Evolutionary conservation across 2,329 filamentous ascomycete genomes (phyloP).

Genomic region (Pyrenophora graminea): DNA sequence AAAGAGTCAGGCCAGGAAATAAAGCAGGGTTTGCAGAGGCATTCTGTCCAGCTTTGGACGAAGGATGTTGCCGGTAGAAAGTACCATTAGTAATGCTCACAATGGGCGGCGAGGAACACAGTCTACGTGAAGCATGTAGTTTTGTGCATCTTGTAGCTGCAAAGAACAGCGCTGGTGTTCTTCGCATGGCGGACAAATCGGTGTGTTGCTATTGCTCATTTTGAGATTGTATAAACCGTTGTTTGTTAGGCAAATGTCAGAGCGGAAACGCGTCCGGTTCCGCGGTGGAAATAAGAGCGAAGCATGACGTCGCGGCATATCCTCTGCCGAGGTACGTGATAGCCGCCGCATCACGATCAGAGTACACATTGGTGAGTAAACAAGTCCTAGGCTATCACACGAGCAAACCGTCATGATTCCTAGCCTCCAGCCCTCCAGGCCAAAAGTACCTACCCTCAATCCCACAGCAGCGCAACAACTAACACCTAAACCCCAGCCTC

Average conservation of each 20-base stretch:
- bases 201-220: constrained; percentile 5
- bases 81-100: constrained; percentile 64
- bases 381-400: constrained; percentile 13
- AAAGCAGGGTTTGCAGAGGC: constrained; percentile 68
- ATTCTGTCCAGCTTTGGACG: constrained; percentile 44
- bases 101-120: constrained; percentile 33
- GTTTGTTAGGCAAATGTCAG: constrained; percentile 12
- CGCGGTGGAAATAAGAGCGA: constrained; percentile 13
- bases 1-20: constrained; percentile 72
- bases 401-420: constrained; percentile 42
- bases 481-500: constrained; percentile 24
- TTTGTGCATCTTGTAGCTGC: constrained; percentile 32
- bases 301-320: constrained; percentile 27
- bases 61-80: constrained; percentile 78
- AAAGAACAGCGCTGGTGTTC: constrained; percentile 34
- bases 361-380: no score
- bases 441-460: constrained; percentile 37
- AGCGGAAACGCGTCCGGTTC: constrained; percentile 30
- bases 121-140: constrained; percentile 21
- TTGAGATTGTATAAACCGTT: constrained; percentile 1
- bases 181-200: constrained; percentile 36
- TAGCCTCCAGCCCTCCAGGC: constrained; percentile 46
- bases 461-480: neutral
- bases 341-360: constrained; percentile 1
- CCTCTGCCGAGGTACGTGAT: constrained; percentile 30